Evolutionary conservation across 257 asterid species (phyloP), one percentile per base, ranked within the genome.

Genomic region (Paulownia fortunei): DNA sequence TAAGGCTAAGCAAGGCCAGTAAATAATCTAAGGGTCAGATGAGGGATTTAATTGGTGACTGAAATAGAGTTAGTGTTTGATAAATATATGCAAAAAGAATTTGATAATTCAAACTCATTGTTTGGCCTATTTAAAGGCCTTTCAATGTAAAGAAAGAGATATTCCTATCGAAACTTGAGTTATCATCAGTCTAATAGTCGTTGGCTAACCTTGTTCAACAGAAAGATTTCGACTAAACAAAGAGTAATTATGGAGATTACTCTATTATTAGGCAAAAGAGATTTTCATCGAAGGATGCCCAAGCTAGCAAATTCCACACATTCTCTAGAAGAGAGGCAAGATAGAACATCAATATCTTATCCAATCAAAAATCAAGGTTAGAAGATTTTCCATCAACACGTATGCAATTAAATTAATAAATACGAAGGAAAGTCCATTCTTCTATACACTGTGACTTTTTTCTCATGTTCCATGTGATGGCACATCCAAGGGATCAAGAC

Each of bases 81-180:
- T n/a, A n/a, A n/a, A n/a, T n/a, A n/a, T n/a, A n/a, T 30, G 15
- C 10, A 4, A 32, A 66, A 67, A 32, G 47, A 60, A 37, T 60
- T 74, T 67, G 26, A 54, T n/a, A n/a, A 60, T 13, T 58, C 32
- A 60, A 47, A 70, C 47, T 62, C 76, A 52, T 26, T 1, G 60
- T 34, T 41, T 69, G 36, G 54, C 73, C 69, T 47, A 59, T 36
- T 82, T 52, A 60, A 60, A 65, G 60, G 64, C 79, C 76, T 26
- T 51, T 49, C 58, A 21, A 63, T 39, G 46, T 37, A 52, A 26
- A 47, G 64, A 74, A 30, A 55, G 21, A 24, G 42, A 76, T 65
- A 56, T 18, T 36, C 12, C 41, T 52, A 6, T 54, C 27, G 5
- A 42, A 37, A 24, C 10, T 21, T 36, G 68, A 30, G 68, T 32